Evolutionary conservation across 2,329 filamentous ascomycete species (phyloP), one percentile per base, ranked within the genome.

Genomic region (Pyrenophora tritici-repentis): DNA sequence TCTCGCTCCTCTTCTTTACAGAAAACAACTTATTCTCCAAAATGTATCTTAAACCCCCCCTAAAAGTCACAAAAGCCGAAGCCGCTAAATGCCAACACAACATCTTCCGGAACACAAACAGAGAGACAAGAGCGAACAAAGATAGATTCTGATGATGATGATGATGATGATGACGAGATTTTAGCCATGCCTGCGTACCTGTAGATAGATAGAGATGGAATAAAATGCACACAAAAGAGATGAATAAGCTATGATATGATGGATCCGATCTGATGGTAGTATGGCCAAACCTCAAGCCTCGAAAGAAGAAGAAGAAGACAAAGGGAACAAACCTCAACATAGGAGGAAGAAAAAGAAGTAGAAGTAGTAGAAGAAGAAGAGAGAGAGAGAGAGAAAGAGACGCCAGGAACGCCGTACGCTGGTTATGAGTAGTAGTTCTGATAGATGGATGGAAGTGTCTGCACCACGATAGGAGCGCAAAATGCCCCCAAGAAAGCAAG

Each of bases 391-490:
- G 13, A 45, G 35, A 44, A 20, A 20, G 34, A 36, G 47, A 52
- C 53, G 22, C 53, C 53, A 18, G 20, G 18, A 45, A 54, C 42
- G 48, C 47, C 49, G 35, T 37, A 17, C 41, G 50, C 43, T 53
- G 34, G 18, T 20, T 31, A 50, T 43, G 13, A 32, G 17, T 17
- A 47, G 18, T 20, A n/a, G n/a, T n/a, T n/a, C 18, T 20, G 18
- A 20, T 20, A 5, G 18, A 20, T 32, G 13, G 31, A 51, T 55
- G 16, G 38, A 41, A 20, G 18, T 20, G 37, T 31, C 29, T 43
- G 41, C 41, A 40, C 41, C 32, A 24, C 6, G 6, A 5, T 20
- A 20, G 18, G 18, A 20, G 18, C 18, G 18, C 18, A 20, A 20
- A 20, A 20, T 5, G n/a, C n/a, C n/a, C n/a, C n/a, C n/a, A n/a